Evolutionary conservation across 495 filamentous ascomycete species (phyloP), one percentile per base, ranked within the genome.

Genomic region (Aspergillus egyptiacus): DNA sequence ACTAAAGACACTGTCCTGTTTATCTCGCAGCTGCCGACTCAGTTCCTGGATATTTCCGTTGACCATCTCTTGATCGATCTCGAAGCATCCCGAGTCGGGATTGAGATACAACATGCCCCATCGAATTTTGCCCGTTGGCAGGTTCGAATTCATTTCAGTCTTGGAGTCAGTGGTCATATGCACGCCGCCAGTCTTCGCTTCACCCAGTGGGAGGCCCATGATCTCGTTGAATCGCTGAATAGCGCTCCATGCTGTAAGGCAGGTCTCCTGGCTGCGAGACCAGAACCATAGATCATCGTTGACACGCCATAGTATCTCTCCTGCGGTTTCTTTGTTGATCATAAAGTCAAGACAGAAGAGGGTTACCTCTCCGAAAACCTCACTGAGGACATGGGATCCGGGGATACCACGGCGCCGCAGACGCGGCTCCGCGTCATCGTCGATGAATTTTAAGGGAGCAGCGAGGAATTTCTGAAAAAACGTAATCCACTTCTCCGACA

Each of bases 61-160:
- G 0, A 54, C 51, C 51, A 49, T 54, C 17, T 45, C 45, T 30
- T 54, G 39, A 37, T 54, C 51, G 27, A 54, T 54, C 19, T 54
- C 51, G 27, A 54, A 54, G 4, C 45, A 46, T 5, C 51, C 51
- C 0, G 51, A 54, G 11, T 45, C 15, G 5, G 51, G 32, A 33
- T 54, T 49, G 19, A 54, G 39, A 15, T 54, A 54, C 5, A 54
- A 25, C 51, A 54, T 54, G 5, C 51, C 51, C 51, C 51, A 54
- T 17, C 51, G 15, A 13, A 54, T 54, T 14, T 43, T 31, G 7
- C 51, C 51, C 7, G 17, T 22, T 2, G 51, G 51, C 5, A 54
- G 17, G 2, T 25, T 7, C 11, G 51, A 40, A 8, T 54, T n/a
- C 15, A 34, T 1, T 4, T 14, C 9, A n/a, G 33, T 18, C 1